Evolutionary conservation across 768 basidiomycete genomes (phyloP), one percentile per base, ranked within the genome.

Genomic region (Amanita subjunquillea): DNA sequence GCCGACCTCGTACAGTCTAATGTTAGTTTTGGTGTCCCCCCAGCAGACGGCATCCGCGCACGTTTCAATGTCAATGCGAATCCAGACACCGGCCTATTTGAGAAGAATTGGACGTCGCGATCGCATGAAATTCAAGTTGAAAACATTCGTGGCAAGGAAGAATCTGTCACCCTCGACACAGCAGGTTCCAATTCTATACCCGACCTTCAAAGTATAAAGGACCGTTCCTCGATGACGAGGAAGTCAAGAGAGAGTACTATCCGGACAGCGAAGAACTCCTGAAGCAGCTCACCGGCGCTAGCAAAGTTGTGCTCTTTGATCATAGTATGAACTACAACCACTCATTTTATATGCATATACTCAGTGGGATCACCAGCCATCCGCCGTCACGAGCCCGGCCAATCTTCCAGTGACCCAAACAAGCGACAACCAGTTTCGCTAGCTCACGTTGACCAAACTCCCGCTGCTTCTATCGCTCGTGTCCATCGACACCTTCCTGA

Each of bases 241-340:
- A 74, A 17, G 73, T 85, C 38, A 58, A 70, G 57, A 58, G 55
- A 43, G 77, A 77, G 46, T 85, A 86, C 60, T 84, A 83, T 57
- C 72, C 75, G 0, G 83, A 85, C 64, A 77, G 75, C 57, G 67
- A 71, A n/a, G 76, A 77, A 59, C 67, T 83, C 42, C 63, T 84
- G 40, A 83, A 84, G 67, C 60, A 76, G 54, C 49, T 78, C 10
- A 82, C 82, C 0, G 82, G 83, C 2, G 83, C 83, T 0, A 77
- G 69, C 57, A 67, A 71, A 27, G 78, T 81, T 9, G 75, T 66
- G 3, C 46, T 83, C 17, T 85, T 85, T 58, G 81, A 83, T 58
- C 82, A 51, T 17, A 50, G 30, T 37, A 22, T 4, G 38, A 45
- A 27, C 40, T 12, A 9, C 12, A 12, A 2, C 12, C n/a, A 17